Evolutionary conservation across 441 rosid species (phyloP), one percentile per base, ranked within the genome.

Genomic region (Pelargonium exstipulatum): DNA sequence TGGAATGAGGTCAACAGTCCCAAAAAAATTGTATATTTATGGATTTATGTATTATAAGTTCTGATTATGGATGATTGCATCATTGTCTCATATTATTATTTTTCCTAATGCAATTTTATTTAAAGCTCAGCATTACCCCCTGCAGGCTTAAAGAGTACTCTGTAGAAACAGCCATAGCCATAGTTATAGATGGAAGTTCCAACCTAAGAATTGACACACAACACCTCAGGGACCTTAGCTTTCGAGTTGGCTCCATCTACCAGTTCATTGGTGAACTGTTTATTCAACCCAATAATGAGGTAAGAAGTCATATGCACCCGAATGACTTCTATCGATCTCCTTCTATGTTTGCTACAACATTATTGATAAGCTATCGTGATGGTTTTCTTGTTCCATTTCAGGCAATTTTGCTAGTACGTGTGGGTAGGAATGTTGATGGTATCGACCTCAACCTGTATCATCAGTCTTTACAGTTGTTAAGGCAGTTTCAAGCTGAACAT

Each of bases 381-480:
- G 37, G 35, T 32, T 32, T 5, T 32, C 4, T 57, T 40, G 57
- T 68, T 70, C 24, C 63, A 53, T 72, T 72, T 72, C 81, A 86
- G 90, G 87, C 80, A 13, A 68, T 86, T 32, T 77, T 87, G 82
- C 83, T 76, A 79, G 92, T 89, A 42, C 82, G 96, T 9, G 85
- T 82, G 10, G 88, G 90, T 66, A 82, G 91, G 79, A 89, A 85
- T 71, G 89, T 87, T 51, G 90, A 87, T 67, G 92, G 92, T 70
- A 81, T 89, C 37, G 92, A 89, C 69, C 84, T 89, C 42, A 77
- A 77, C 64, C 91, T 89, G 46, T 87, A 89, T 72, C 74, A 71
- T 46, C 88, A 83, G 62, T 77, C 92, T 20, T 49, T 87, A 62
- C 82, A 78, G 64, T 82, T 85, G 37, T 60, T 89, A 20, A 78